Base-by-base conservation (phyloP, 352 stramenopile genomes). In the Phytophthora crassamura region DNA sequence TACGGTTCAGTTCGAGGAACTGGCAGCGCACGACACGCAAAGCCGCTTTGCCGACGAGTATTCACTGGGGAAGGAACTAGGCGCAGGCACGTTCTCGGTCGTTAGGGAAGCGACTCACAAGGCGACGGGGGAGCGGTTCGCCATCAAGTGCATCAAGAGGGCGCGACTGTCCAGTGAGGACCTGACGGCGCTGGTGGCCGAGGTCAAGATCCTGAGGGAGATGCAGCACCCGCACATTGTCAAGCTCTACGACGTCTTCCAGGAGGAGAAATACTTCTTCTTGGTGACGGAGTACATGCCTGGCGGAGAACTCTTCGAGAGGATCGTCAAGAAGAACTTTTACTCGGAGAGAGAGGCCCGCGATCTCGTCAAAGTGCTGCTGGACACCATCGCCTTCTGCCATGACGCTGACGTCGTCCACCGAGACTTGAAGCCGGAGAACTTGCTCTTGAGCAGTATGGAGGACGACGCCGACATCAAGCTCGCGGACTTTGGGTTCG, bases 221-320 rank as follows among this genome's bases (percentile, higher is more conserved):
- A 91, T 95, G 83, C 80, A 92, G 69, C 91, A 97, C 73, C 73
- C 84, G 36, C 82, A 97, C 68, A 96, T 97, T 58, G 86, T 97
- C 63, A 83, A 90, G 45, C 72, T 97, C 7, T 91, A 94, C 42
- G 94, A 94, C 41, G 95, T 98, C 10, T 98, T 94, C 74, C 75
- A 97, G 40, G 91, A 98, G 34, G 77, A 89, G 14, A 80, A 92
- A 25, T 86, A 98, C 64, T 99, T 97, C 77, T 99, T 99, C 71
- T 83, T 99, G 41, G 96, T 99, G 10, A 98, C 98, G 51, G 96
- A 99, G 75, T 90, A 98, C 38, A 97, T 98, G 74, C 84, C 83
- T 7, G 88, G 88, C 12, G 85, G 86, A 3, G 88, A 96, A 61
- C 77, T 96, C 20, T 96, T 96, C 64, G 88, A 96, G 33, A 78